Conservation (phyloP, 2,329 filamentous ascomycete species). For the Phyllosticta capitalensis region DNA sequence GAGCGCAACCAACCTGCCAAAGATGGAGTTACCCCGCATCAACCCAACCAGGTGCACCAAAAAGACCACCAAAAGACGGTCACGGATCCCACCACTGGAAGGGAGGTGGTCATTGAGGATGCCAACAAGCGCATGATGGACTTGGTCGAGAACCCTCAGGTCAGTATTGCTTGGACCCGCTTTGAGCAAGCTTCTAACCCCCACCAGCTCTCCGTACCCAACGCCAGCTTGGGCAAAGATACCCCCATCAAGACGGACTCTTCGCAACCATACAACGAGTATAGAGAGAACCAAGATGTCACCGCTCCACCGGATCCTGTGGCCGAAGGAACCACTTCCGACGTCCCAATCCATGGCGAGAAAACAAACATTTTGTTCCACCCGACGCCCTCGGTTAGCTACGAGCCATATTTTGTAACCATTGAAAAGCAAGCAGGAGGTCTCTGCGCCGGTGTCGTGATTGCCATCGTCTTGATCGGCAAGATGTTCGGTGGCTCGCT, state of each 20-base stretch:
- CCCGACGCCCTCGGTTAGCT: constrained; percentile 81
- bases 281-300: constrained; percentile 76
- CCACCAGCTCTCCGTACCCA: constrained; percentile 69
- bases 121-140: constrained; percentile 61
- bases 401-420: constrained; percentile 73
- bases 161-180: constrained; percentile 29
- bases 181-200: not conserved
- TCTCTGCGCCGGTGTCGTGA: constrained; percentile 60
- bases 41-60: constrained; percentile 34
- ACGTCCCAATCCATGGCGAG: constrained; percentile 91
- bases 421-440: constrained; percentile 67
- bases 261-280: constrained; percentile 65
- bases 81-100: constrained; percentile 81
- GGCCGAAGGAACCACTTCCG: constrained; percentile 70
- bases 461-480: constrained; percentile 67
- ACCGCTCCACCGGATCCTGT: constrained; percentile 86
- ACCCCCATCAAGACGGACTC: constrained; percentile 64
- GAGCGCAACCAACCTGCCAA: constrained; percentile 34
- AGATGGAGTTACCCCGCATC: constrained; percentile 15
- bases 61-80: constrained; percentile 50
- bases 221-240: constrained; percentile 72
- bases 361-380: constrained; percentile 96
- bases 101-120: constrained; percentile 77
- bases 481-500: constrained; percentile 70
- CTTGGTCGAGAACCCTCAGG: constrained; percentile 60